A percentile compares a stretch with the other conserved stretches of the same genome.
Conservation (phyloP, 345 rosid genomes). For the Hibiscus syriacus region DNA sequence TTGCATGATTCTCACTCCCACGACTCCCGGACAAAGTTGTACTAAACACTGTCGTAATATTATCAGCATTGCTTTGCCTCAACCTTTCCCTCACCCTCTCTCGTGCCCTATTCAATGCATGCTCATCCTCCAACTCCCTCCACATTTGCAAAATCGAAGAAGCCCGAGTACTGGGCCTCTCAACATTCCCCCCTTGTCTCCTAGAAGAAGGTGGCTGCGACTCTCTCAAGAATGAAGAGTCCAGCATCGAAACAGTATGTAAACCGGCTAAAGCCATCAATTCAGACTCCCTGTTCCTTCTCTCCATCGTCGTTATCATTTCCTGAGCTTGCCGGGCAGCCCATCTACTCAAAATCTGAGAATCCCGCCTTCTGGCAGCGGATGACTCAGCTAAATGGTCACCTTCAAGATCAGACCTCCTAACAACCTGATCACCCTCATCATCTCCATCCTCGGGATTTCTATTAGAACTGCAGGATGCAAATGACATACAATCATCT, state of each 20-base stretch:
- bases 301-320: conserved; percentile 95
- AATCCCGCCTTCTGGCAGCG: conserved; percentile 80
- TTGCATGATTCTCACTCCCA: conserved; percentile 64
- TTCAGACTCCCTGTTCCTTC: conserved; percentile 92
- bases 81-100: conserved; percentile 75
- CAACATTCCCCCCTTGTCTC: conserved; percentile 62
- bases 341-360: conserved; percentile 79
- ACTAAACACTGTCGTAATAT: conserved; percentile 41
- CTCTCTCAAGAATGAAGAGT: conserved; percentile 89
- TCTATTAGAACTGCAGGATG: conserved; percentile 72
- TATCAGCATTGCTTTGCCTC: conserved; percentile 58
- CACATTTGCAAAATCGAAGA: conserved; percentile 93
- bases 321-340: conserved; percentile 98
- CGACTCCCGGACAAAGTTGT: conserved; percentile 45
- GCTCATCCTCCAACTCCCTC: conserved; percentile 99
- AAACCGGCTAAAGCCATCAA: conserved; percentile 92
- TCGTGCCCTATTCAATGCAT: conserved; percentile 72
- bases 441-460: conserved; percentile 65
- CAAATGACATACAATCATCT: conserved; percentile 82
- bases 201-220: conserved; percentile 68
- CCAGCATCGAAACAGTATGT: conserved; percentile 95
- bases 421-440: conserved; percentile 70
- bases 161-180: conserved; percentile 82
- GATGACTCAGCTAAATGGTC: conserved; percentile 94
- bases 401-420: conserved; percentile 79